phyloP scores from a whole-genome alignment of 169 alveolate genomes.

The Cryptosporidium muris region DNA sequence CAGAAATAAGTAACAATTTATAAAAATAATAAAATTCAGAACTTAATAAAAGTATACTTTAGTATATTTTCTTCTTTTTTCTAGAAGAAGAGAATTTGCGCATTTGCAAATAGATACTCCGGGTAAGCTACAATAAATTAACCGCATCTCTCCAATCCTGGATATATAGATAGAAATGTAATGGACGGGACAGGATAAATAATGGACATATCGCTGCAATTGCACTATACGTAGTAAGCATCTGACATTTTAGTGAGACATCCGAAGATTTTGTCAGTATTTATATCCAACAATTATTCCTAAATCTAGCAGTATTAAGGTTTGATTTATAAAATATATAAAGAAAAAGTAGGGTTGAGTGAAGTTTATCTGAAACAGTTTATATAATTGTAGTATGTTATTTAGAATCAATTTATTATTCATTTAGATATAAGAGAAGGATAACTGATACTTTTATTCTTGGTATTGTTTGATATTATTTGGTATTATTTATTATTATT shows the following conservation, averaged over 20 bases:
- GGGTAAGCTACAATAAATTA: conserved; percentile 3
- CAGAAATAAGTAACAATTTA: too few relatives aligned
- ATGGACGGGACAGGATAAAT: conserved; percentile 69
- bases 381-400: too few relatives aligned
- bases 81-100: too few relatives aligned
- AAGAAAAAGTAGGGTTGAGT: not conserved
- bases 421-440: too few relatives aligned
- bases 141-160: conserved; percentile 73
- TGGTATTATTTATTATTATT: not conserved
- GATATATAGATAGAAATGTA: conserved; percentile 68
- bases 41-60: too few relatives aligned
- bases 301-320: not conserved
- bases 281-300: too few relatives aligned
- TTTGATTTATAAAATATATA: not conserved
- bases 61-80: too few relatives aligned
- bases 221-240: conserved; percentile 67
- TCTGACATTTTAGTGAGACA: conserved; percentile 72
- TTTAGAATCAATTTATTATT: too few relatives aligned
- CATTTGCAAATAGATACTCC: not conserved
- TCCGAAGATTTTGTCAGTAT: conserved; percentile 61
- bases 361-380: not conserved
- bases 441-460: too few relatives aligned
- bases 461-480: too few relatives aligned
- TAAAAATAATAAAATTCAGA: too few relatives aligned
- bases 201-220: conserved; percentile 67